phyloP scores from a whole-genome alignment of 805 yeast species.

The Ogataea trehalophila region DNA sequence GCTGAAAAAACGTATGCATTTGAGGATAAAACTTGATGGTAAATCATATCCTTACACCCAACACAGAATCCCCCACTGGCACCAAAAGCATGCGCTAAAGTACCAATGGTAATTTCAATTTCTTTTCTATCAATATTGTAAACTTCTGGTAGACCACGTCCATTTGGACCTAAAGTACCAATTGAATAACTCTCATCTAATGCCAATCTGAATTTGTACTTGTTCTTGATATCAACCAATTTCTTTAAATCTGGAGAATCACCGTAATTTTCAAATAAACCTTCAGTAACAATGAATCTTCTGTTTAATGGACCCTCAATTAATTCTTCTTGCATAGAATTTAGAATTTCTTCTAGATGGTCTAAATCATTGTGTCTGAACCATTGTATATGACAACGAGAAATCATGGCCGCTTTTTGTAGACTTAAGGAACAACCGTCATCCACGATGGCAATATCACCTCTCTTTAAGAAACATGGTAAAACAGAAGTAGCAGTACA shows the following conservation, averaged over 20 bases:
- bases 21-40: slow-evolving; percentile 88
- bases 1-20: slow-evolving; percentile 92
- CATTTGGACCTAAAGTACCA: slow-evolving; percentile 80
- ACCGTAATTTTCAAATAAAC: slow-evolving; percentile 76
- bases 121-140: slow-evolving; percentile 62
- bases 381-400: slow-evolving; percentile 83
- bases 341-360: slow-evolving; percentile 66
- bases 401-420: slow-evolving; percentile 83
- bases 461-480: slow-evolving; percentile 92
- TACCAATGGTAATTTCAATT: slow-evolving; percentile 81
- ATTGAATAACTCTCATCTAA: slow-evolving; percentile 85
- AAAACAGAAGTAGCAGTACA: slow-evolving; percentile 81
- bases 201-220: slow-evolving; percentile 79
- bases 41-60: slow-evolving; percentile 77
- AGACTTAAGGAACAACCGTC: slow-evolving; percentile 67
- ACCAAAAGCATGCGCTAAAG: slow-evolving; percentile 76
- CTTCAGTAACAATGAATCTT: slow-evolving; percentile 89
- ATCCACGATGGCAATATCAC: slow-evolving; percentile 89
- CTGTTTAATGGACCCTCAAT: slow-evolving; percentile 76
- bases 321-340: slow-evolving; percentile 54
- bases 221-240: slow-evolving; percentile 68
- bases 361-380: slow-evolving; percentile 85
- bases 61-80: slow-evolving; percentile 93
- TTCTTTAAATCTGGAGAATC: slow-evolving; percentile 68
- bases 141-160: slow-evolving; percentile 81